Evolutionary conservation across 2,329 filamentous ascomycete genomes (phyloP).

Genomic region (Penicillium sp.): DNA sequence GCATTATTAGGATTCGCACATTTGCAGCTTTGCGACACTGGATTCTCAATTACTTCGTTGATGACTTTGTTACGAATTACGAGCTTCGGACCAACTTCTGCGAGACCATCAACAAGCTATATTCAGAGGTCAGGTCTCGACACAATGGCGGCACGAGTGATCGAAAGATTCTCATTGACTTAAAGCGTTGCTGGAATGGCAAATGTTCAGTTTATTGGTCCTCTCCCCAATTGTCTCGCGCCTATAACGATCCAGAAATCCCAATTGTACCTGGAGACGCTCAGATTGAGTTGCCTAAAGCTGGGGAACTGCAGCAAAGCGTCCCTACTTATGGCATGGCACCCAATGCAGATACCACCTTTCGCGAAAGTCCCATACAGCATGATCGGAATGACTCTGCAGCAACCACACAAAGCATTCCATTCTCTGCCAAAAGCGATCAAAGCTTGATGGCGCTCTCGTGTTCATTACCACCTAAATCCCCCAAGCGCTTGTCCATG

Average conservation of each 20-base stretch:
- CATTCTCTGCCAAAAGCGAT: slow-evolving; percentile 35
- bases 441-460: slow-evolving; percentile 51
- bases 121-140: slow-evolving; percentile 45
- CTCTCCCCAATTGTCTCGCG: slow-evolving; percentile 55
- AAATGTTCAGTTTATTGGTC: slow-evolving; percentile 89
- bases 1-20: slow-evolving; percentile 87
- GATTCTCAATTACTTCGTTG: slow-evolving; percentile 95
- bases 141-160: slow-evolving; percentile 51
- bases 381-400: slow-evolving; percentile 33
- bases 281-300: slow-evolving; percentile 46
- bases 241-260: slow-evolving; percentile 51
- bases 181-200: slow-evolving; percentile 95
- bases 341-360: slow-evolving; percentile 7
- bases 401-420: slow-evolving; percentile 29
- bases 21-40: slow-evolving; percentile 94
- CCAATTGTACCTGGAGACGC: slow-evolving; percentile 70
- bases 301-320: slow-evolving; percentile 13
- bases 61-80: slow-evolving; percentile 78
- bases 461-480: slow-evolving; percentile 50
- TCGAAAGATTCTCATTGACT: slow-evolving; percentile 79
- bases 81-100: slow-evolving; percentile 70
- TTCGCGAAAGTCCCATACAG: slow-evolving; percentile 15
- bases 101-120: slow-evolving; percentile 61
- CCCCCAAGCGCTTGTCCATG: slow-evolving; percentile 32
- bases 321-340: slow-evolving; percentile 1